Conservation (phyloP, 208 protist species). For the Phytomonas francai region DNA sequence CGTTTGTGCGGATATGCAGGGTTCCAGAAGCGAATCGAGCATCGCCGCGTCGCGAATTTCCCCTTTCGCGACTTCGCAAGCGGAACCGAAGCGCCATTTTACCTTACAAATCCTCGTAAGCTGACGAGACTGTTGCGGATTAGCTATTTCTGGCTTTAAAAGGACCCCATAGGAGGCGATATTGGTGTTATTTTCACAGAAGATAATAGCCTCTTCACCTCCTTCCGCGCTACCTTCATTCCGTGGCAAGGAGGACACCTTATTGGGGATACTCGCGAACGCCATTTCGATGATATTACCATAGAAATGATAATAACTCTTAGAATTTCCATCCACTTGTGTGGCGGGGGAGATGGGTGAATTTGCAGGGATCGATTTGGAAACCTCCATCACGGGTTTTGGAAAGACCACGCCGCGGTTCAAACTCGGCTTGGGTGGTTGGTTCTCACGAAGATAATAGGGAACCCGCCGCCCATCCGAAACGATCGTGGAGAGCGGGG, state of each 20-base stretch:
- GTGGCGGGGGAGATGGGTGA: background rate
- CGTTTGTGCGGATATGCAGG: background rate
- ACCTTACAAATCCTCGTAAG: background rate
- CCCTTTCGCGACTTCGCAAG: background rate
- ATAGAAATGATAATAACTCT: background rate
- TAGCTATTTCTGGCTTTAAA: background rate
- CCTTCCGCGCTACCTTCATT: background rate
- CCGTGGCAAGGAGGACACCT: background rate
- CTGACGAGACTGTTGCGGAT: background rate
- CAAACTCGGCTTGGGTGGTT: background rate
- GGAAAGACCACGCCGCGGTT: background rate
- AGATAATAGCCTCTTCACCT: background rate
- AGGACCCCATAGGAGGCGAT: background rate
- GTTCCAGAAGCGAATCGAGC: background rate
- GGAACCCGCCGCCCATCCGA: slow-evolving; percentile 18
- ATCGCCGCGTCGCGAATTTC: background rate
- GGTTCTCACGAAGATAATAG: slow-evolving; percentile 39
- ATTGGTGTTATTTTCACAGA: background rate
- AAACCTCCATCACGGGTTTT: background rate
- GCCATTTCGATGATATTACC: background rate
- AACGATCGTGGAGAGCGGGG: background rate
- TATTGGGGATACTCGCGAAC: background rate
- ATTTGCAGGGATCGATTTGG: background rate
- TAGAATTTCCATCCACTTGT: background rate
- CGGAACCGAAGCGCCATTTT: background rate